A percentile compares a stretch with the other conserved stretches of the same genome.
Evolutionary conservation across 2,329 filamentous ascomycete species (phyloP).

Genomic region (Colletotrichum acutatum): DNA sequence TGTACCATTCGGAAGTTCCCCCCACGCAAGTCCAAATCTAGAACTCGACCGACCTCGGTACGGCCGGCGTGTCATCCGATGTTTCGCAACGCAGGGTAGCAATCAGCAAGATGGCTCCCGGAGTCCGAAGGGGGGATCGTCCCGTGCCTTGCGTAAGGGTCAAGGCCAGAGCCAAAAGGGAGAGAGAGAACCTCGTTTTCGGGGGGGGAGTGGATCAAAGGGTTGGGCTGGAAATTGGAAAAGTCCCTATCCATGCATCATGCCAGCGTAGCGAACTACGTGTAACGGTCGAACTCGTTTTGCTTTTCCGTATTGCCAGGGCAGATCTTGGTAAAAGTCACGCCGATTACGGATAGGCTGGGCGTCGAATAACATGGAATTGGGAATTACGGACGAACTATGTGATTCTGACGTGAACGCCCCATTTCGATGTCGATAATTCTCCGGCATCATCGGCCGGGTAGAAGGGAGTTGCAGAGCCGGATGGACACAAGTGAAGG

Average conservation of each 20-base stretch:
- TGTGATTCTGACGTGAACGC: neutral
- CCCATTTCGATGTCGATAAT: no score
- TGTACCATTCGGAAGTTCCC: neutral
- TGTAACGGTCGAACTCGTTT: neutral
- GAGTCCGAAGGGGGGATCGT: neutral
- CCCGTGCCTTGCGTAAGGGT: neutral
- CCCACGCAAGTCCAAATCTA: neutral
- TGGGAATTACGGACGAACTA: neutral
- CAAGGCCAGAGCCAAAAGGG: neutral
- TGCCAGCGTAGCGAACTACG: neutral
- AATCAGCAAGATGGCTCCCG: neutral
- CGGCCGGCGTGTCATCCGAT: neutral
- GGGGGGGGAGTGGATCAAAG: neutral
- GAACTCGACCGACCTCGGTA: neutral
- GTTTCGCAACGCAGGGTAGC: neutral
- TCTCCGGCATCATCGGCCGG: neutral
- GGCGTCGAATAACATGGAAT: neutral
- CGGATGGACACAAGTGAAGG: neutral
- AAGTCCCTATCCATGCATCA: neutral
- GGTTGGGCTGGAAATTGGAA: neutral
- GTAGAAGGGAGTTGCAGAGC: neutral
- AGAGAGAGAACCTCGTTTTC: no score
- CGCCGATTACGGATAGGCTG: neutral
- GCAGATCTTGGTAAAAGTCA: neutral
- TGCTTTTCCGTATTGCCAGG: neutral